Evolutionary conservation across 1,284 basidiomycete genomes (phyloP).

Genomic region (Melampsora americana): DNA sequence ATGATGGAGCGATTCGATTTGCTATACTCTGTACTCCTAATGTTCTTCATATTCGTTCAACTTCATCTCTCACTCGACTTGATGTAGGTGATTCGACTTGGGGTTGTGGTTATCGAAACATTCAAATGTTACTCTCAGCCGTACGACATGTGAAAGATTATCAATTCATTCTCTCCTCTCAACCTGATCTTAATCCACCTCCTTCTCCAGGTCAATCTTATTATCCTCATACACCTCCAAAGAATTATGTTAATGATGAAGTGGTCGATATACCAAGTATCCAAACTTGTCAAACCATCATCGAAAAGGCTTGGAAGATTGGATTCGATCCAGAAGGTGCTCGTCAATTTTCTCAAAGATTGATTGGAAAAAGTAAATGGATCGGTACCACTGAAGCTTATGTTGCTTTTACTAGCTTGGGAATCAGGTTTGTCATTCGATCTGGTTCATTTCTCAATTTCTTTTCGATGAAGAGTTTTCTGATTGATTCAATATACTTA

Average conservation of each 20-base stretch:
- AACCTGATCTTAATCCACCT: slow-evolving; percentile 3
- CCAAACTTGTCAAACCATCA: slow-evolving; percentile 47
- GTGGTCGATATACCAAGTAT: slow-evolving; percentile 48
- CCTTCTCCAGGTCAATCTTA: not conserved
- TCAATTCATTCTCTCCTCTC: not conserved
- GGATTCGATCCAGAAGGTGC: slow-evolving; percentile 49
- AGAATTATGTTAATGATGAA: not conserved
- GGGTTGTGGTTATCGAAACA: slow-evolving; percentile 48
- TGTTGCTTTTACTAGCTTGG: slow-evolving; percentile 48
- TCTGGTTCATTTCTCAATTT: not conserved
- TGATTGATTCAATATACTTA: not conserved
- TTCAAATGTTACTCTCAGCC: slow-evolving; percentile 50
- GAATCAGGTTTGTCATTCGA: slow-evolving; percentile 46
- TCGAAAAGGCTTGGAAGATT: slow-evolving; percentile 49
- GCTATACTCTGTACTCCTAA: not conserved
- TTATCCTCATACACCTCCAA: not conserved
- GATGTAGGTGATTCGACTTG: slow-evolving; percentile 26
- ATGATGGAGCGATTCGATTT: not conserved
- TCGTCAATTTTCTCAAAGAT: slow-evolving; percentile 46
- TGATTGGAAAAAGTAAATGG: slow-evolving; percentile 49
- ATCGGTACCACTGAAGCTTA: slow-evolving; percentile 52
- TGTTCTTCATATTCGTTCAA: slow-evolving; percentile 10
- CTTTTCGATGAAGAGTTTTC: too few species aligned
- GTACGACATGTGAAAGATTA: slow-evolving; percentile 29
- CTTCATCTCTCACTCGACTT: not conserved